These are phyloP conservation scores for Populus tomentosa DNA, from an alignment of 441 rosid species.

Conservation along the genomic window DNA sequence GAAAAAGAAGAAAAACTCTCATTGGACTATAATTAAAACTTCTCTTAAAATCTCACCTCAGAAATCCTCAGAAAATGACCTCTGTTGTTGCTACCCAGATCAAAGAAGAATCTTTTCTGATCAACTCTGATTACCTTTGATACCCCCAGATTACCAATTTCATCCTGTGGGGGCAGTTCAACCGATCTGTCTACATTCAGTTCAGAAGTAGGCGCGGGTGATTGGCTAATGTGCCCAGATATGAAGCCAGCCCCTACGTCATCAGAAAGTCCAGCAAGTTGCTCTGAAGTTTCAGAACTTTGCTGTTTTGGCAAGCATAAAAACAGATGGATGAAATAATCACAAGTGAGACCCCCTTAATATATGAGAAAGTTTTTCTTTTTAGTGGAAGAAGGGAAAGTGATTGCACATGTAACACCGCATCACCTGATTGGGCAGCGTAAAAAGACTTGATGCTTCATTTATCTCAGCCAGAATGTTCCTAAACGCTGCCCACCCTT, in stretches of 20 bases:
- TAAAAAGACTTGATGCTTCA: conserved; percentile 76
- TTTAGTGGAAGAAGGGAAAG: conserved; percentile 2
- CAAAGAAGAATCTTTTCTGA: conserved; percentile 95
- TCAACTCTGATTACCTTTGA: conserved; percentile 93
- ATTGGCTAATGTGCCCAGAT: conserved; percentile 77
- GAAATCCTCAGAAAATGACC: conserved; percentile 96
- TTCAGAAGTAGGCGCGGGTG: conserved; percentile 56
- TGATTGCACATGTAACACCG: conserved; percentile 7
- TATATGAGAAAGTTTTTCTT: conserved; percentile 1
- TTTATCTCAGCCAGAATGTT: conserved; percentile 85
- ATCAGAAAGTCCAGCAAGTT: conserved; percentile 84
- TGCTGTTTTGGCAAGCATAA: conserved; percentile 42
- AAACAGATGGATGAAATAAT: conserved; percentile 13
- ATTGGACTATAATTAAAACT: neutral
- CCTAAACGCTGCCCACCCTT: conserved; percentile 99
- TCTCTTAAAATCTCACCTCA: conserved; percentile 45
- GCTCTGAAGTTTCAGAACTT: conserved; percentile 65
- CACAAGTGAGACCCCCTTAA: conserved; percentile 15
- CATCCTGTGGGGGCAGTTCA: conserved; percentile 72
- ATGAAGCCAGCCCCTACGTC: conserved; percentile 99
- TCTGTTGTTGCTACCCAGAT: conserved; percentile 91
- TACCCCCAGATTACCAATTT: conserved; percentile 52
- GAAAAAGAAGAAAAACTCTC: neutral
- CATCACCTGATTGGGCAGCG: conserved; percentile 69
- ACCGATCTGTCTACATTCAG: conserved; percentile 60